Conservation (phyloP, 371 early-diverging fungal genomes). For the Apophysomyces variabilis region DNA sequence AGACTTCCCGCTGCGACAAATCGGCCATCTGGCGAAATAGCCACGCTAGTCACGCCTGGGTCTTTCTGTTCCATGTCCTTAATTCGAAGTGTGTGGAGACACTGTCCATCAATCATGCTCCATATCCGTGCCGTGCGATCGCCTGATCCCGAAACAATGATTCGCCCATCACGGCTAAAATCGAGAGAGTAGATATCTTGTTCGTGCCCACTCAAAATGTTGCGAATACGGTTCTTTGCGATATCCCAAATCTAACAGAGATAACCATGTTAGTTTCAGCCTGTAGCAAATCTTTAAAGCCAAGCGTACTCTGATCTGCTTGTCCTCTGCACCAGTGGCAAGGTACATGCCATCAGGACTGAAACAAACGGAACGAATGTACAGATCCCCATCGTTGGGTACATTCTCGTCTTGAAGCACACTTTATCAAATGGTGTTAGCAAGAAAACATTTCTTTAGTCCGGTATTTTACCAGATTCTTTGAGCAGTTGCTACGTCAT, state of each 20-base stretch:
- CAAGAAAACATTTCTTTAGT: too few relatives aligned
- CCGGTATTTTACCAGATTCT: constrained; percentile 65
- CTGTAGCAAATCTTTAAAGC: not conserved
- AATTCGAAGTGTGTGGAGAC: constrained; percentile 72
- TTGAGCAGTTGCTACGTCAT: constrained; percentile 76
- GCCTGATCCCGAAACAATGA: constrained; percentile 91
- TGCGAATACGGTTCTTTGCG: constrained; percentile 66
- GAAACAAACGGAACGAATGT: constrained; percentile 95
- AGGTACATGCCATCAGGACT: constrained; percentile 91
- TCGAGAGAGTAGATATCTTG: constrained; percentile 96
- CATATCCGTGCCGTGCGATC: constrained; percentile 90
- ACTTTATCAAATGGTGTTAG: constrained; percentile 30
- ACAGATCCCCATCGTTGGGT: constrained; percentile 79
- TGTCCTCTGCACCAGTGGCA: constrained; percentile 97
- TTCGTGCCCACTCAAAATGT: constrained; percentile 84
- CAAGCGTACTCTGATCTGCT: constrained; percentile 76
- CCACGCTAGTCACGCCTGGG: constrained; percentile 92
- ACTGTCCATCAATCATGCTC: constrained; percentile 79
- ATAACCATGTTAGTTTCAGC: not conserved
- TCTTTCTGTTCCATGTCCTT: constrained; percentile 86
- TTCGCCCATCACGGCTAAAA: constrained; percentile 89
- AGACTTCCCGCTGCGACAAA: constrained; percentile 83
- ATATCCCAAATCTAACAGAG: constrained; percentile 74
- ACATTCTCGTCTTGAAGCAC: constrained; percentile 78
- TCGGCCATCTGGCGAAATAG: constrained; percentile 81